Evolutionary conservation across 768 basidiomycete genomes (phyloP).

Genomic region (Auriculariales sp.): DNA sequence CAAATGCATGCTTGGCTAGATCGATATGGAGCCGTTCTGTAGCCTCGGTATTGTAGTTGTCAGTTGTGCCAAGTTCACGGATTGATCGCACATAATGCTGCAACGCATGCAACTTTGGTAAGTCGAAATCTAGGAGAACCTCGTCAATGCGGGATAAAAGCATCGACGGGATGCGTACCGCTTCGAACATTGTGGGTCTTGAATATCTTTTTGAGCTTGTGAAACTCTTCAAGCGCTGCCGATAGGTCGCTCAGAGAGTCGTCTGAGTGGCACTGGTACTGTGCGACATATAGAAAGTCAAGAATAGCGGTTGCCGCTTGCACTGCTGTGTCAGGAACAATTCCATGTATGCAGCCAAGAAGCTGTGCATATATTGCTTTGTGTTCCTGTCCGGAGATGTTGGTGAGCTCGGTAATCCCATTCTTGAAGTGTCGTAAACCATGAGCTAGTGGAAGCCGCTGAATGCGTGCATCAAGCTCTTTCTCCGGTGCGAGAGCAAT

Average conservation of each 20-base stretch:
- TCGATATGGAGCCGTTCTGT: constrained; percentile 20
- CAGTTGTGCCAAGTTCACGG: constrained; percentile 8
- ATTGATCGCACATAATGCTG: constrained; percentile 11
- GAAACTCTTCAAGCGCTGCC: not conserved
- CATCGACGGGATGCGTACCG: constrained; percentile 1
- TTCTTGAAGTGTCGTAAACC: constrained; percentile 19
- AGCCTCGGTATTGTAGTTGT: constrained; percentile 17
- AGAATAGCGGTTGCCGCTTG: not conserved
- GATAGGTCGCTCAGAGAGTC: not conserved
- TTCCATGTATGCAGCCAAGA: not conserved
- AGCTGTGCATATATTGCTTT: constrained; percentile 13
- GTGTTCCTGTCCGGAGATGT: constrained; percentile 21
- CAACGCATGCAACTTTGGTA: constrained; percentile 15
- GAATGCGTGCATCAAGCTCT: constrained; percentile 23
- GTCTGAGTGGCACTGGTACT: not conserved
- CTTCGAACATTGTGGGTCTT: constrained; percentile 3
- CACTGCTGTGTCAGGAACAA: not conserved
- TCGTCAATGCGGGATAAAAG: not conserved
- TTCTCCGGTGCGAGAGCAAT: constrained; percentile 10
- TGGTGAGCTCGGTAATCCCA: constrained; percentile 20
- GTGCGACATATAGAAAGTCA: not conserved
- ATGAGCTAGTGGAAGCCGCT: constrained; percentile 21
- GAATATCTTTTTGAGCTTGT: constrained; percentile 1
- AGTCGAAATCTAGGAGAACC: constrained; percentile 9
- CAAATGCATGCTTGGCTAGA: constrained; percentile 22